Conservation (phyloP, 495 filamentous ascomycete genomes). For the Tuber melanosporum region DNA sequence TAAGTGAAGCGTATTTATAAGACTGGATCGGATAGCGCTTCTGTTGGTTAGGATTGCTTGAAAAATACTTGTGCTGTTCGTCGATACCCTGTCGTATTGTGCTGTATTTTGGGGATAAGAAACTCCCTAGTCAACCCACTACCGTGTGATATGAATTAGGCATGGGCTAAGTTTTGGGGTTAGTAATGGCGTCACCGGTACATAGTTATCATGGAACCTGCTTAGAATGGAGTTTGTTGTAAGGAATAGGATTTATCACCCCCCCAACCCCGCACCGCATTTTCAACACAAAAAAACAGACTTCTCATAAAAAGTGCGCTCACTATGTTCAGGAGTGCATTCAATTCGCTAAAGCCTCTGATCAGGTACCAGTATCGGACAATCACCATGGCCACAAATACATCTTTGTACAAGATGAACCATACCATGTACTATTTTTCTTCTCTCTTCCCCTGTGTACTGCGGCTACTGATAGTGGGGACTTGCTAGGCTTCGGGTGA, state of each 20-base stretch:
- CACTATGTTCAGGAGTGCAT: neutral
- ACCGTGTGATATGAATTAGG: neutral
- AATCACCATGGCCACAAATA: slow-evolving; percentile 65
- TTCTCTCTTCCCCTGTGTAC: slow-evolving; percentile 15
- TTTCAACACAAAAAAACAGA: neutral
- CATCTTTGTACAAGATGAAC: slow-evolving; percentile 79
- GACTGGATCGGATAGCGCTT: neutral
- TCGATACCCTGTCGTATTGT: neutral
- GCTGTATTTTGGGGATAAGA: neutral
- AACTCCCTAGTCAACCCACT: neutral
- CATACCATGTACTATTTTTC: slow-evolving; percentile 59
- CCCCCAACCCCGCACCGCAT: neutral
- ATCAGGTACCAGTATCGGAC: slow-evolving; percentile 12
- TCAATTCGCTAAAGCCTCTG: slow-evolving; percentile 4
- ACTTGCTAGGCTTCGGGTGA: slow-evolving; percentile 75
- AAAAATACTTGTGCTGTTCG: neutral
- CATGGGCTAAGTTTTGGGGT: neutral
- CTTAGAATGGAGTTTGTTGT: neutral
- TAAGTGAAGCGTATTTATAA: neutral
- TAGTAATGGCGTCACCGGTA: neutral
- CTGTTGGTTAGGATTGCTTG: neutral
- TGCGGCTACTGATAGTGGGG: slow-evolving; percentile 36
- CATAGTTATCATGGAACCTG: neutral
- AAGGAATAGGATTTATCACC: neutral
- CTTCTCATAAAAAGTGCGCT: neutral